Conservation (phyloP, 192 early-diverging fungal species). For the Backusella macrospora region DNA sequence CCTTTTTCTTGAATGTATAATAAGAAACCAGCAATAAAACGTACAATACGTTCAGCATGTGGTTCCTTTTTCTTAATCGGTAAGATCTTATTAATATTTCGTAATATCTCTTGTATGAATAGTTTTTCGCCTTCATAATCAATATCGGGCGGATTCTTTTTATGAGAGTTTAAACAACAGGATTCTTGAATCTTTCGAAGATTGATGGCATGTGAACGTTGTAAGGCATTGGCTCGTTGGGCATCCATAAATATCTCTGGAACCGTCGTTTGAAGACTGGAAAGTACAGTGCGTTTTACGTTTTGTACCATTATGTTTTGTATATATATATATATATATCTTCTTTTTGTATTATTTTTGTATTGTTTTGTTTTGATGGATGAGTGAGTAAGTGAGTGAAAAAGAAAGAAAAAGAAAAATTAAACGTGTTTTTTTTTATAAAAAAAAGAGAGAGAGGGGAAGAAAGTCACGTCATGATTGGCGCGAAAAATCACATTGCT, state of each 20-base stretch:
- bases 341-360: no score
- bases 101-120: conserved; percentile 77
- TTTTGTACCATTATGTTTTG: background rate
- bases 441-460: background rate
- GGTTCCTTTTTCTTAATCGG: conserved; percentile 74
- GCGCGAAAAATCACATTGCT: background rate
- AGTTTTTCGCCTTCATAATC: conserved; percentile 57
- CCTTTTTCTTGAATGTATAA: conserved; percentile 70
- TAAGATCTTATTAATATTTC: conserved; percentile 79
- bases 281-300: background rate
- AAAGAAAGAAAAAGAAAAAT: background rate
- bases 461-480: background rate
- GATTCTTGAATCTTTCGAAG: conserved; percentile 48
- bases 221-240: conserved; percentile 63
- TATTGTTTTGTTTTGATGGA: background rate
- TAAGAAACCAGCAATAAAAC: conserved; percentile 76
- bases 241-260: conserved; percentile 78
- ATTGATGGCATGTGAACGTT: conserved; percentile 48
- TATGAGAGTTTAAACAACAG: conserved; percentile 54
- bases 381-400: background rate
- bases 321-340: no score
- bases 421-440: background rate
- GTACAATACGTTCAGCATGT: conserved; percentile 69
- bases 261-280: conserved; percentile 46
- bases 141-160: conserved; percentile 38